Base-by-base conservation (phyloP, 2,329 filamentous ascomycete species). In the Harringtonia lauricola region DNA sequence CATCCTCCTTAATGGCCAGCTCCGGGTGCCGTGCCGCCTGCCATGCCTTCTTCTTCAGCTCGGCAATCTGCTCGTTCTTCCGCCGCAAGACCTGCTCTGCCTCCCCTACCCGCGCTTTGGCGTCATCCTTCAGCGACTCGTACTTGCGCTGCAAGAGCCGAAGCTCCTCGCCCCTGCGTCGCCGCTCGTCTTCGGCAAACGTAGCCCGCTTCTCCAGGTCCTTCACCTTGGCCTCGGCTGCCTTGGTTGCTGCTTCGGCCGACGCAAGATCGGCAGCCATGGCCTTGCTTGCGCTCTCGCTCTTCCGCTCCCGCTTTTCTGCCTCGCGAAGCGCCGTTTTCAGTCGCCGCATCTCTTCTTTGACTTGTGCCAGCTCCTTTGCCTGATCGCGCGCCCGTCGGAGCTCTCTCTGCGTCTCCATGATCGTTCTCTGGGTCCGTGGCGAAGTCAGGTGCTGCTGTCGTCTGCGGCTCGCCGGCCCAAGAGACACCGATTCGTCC, bases 41-140 rank as follows among this genome's bases (percentile, higher is more conserved):
- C 14, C 38, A 24, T 8, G 37, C 37, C 34, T 41, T 70, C 50
- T 68, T 71, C 56, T 72, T 74, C 8, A 81, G 64, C 36, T 72
- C 66, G 9, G 67, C 60, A 47, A 79, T 76, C 56, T 75, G 75
- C 33, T 66, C 63, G 46, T 79, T 74, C 44, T 76, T 74, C 49
- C 69, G 70, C 42, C 72, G 66, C 36, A 80, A 51, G 3, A 79
- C 71, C 15, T 69, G 65, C 51, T 71, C 68, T 4, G 72, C 72
- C 47, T 81, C 75, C 9, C 64, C 60, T n/a, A 74, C 70, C 31
- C 69, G 68, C 7, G 64, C 57, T 47, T 77, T 72, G 17, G 71
- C 69, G 37, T 74, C 66, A 28, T 68, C 65, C 48, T 73, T 72
- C 30, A 78, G 66, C 9, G 63, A 55, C 34, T 77, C 71, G 47